Evolutionary conservation across 2,329 filamentous ascomycete species (phyloP), one percentile per base, ranked within the genome.

Genomic region (Escovopsis sp.): DNA sequence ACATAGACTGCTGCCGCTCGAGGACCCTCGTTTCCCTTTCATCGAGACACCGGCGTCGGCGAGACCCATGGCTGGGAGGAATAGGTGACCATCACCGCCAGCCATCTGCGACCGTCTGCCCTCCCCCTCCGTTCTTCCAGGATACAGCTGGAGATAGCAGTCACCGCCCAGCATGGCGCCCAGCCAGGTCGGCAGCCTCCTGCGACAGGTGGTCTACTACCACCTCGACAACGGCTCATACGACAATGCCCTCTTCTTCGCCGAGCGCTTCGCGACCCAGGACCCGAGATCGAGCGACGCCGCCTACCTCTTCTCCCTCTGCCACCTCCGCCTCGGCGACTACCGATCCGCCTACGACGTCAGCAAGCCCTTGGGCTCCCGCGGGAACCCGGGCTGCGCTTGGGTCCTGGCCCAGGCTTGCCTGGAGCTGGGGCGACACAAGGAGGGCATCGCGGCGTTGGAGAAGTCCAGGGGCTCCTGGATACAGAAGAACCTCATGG

Each of bases 371-470:
- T 69, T 77, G 41, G 84, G 78, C 32, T 74, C 74, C 40, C 76
- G 80, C 47, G 84, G 83, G 16, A 84, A 96, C 61, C 57, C 94
- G 24, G 88, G 88, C 27, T 95, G 89, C 61, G 77, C 84, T 14
- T 96, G 89, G 64, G 73, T 95, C 37, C 94, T 88, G 66, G 89
- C 89, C 40, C 87, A 94, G 56, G 78, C 87, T 33, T 96, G 86
- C 55, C 64, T 95, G 45, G 76, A 76, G 36, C 65, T 96, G 43
- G 86, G 84, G 45, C 77, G 78, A 48, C 80, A 81, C 58, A 78
- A 81, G 45, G 85, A 94, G 52, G 91, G 91, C 24, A 81, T 89
- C 42, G 70, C 74, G 10, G 86, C 85, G 6, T 64, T 98, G 54
- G 91, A 98, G 52, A 88, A 86, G 58, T 78, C 82, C 37, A 81